Conservation (phyloP, 1,284 basidiomycete species). For the Papiliotrema fonsecae region DNA sequence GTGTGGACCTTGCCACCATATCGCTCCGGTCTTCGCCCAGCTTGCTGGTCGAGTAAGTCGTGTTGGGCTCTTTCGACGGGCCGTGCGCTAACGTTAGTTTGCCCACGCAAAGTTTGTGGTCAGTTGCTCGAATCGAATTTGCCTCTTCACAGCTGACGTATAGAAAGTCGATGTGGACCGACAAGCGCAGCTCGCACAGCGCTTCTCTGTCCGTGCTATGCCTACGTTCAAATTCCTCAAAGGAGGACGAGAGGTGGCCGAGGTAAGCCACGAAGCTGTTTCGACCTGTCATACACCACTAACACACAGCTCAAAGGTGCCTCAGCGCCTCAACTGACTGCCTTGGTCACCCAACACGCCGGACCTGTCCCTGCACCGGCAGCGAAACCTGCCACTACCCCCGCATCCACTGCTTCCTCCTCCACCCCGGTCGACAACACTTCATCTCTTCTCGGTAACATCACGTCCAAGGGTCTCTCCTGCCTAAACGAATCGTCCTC, state of each 20-base stretch:
- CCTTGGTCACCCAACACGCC: constrained; percentile 37
- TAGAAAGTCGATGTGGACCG: constrained; percentile 51
- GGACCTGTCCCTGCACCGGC: constrained; percentile 33
- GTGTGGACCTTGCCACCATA: constrained; percentile 46
- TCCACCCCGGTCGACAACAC: constrained; percentile 15
- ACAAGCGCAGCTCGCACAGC: constrained; percentile 42
- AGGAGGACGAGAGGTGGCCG: constrained; percentile 43
- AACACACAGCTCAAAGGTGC: constrained; percentile 40
- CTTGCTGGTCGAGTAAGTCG: constrained; percentile 33
- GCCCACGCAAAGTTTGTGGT: constrained; percentile 43
- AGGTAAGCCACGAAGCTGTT: constrained; percentile 35
- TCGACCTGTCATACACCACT: not conserved
- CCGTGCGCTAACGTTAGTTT: constrained; percentile 19
- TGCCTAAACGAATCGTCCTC: constrained; percentile 68
- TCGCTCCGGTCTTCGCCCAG: constrained; percentile 42
- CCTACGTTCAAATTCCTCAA: constrained; percentile 53
- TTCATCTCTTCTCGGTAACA: constrained; percentile 34
- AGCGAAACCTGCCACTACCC: constrained; percentile 2
- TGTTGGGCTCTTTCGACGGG: not conserved
- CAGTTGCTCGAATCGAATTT: constrained; percentile 5
- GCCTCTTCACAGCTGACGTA: too few relatives aligned
- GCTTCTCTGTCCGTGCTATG: constrained; percentile 50
- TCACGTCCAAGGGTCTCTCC: constrained; percentile 51
- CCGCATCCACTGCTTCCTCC: constrained; percentile 3
- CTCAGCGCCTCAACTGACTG: constrained; percentile 39